Evolutionary conservation across 208 protist species (phyloP), one percentile per base, ranked within the genome.

Genomic region (Vickermania spadyakhi): DNA sequence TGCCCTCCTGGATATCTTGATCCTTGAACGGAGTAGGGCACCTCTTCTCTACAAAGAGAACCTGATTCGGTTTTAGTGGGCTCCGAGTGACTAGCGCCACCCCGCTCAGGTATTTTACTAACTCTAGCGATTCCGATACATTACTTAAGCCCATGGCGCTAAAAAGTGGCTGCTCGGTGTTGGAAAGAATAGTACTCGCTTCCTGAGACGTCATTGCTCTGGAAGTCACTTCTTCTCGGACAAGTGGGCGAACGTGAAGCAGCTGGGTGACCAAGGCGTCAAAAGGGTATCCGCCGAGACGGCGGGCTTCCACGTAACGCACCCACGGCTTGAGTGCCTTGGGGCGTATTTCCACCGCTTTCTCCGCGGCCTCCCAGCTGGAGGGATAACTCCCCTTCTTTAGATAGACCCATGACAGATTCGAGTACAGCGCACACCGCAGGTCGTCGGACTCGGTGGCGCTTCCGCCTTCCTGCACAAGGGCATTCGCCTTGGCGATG

Each of bases 1-100:
- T 53, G 36, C 79, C 71, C 1, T 42, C 54, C 45, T 73, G 65
- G 14, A 70, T 2, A 56, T 55, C 72, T 25, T 89, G 52, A 27
- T 62, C 62, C 29, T 60, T 77, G 49, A 89, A 82, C 45, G 65
- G 55, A 13, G 78, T 76, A 45, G 69, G 36, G 70, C 87, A 89
- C 68, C 79, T 77, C 31, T 80, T 75, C 58, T 93, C 81, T 0
- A 84, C 67, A 49, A 93, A 86, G 53, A 93, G 50, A 11, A 89
- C 77, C 3, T 93, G 81, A 50, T 70, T 76, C 4, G 81, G 54
- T 57, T 79, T 75, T 51, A 90, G 84, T 57, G 61, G 49, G 2
- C 70, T 72, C 0, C 72, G 79, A 41, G 77, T 83, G 26, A 93
- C 66, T 62, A 93, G 79, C 45, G 75, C 86, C n/a, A 89, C 70